Evolutionary conservation across 176 grass and related monocot genomes (phyloP).

Genomic region (Zoysia pacifica): DNA sequence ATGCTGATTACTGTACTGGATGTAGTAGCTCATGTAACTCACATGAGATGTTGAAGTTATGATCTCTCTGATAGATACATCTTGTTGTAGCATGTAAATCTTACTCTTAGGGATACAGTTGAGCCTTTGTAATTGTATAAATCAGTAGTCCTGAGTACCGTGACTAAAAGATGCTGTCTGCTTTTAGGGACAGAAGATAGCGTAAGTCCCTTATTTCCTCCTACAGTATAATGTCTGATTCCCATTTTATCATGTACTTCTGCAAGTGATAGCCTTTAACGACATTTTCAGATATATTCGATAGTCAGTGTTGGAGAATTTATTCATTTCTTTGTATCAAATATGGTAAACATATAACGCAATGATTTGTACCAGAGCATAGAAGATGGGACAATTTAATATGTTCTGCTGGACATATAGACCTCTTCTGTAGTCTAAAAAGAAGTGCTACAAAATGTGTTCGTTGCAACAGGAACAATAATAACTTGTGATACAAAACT

Average conservation of each 20-base stretch:
- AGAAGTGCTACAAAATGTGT: slow-evolving; percentile 4
- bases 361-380: neutral
- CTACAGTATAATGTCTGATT: neutral
- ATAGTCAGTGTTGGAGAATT: neutral
- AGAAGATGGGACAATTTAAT: neutral
- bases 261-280: neutral
- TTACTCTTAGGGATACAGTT: slow-evolving; percentile 55
- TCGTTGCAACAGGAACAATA: slow-evolving; percentile 25
- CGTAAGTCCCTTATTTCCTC: slow-evolving; percentile 1
- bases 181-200: slow-evolving; percentile 34
- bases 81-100: slow-evolving; percentile 65
- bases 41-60: slow-evolving; percentile 42
- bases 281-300: slow-evolving; percentile 7
- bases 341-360: neutral
- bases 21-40: slow-evolving; percentile 46
- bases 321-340: neutral
- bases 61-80: slow-evolving; percentile 35
- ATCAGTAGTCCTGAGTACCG: slow-evolving; percentile 26
- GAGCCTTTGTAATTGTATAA: slow-evolving; percentile 50
- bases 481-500: slow-evolving; percentile 36
- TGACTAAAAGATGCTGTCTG: neutral
- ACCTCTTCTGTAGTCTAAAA: slow-evolving; percentile 45
- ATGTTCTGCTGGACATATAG: slow-evolving; percentile 39
- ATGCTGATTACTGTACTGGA: slow-evolving; percentile 18
- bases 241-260: slow-evolving; percentile 26